phyloP scores from a whole-genome alignment of 1,284 basidiomycete genomes.

The Fomes fomentarius region DNA sequence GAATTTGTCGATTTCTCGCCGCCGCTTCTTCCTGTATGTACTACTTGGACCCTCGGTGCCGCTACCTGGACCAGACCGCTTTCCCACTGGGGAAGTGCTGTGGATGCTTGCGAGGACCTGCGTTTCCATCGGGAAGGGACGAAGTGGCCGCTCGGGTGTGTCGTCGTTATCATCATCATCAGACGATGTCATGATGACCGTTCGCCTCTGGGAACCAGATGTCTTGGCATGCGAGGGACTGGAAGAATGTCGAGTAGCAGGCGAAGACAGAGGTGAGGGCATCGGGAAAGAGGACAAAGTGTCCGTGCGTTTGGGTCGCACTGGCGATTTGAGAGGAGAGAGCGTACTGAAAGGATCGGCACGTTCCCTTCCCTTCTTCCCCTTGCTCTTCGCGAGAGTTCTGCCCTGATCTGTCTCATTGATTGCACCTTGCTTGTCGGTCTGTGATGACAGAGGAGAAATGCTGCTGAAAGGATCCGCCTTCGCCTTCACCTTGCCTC shows the following conservation, averaged over 20 bases:
- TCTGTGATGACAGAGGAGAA: slow-evolving; percentile 15
- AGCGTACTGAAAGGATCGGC: slow-evolving; percentile 4
- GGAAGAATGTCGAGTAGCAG: slow-evolving; percentile 4
- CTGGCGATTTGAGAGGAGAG: slow-evolving; percentile 15
- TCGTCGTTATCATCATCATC: slow-evolving; percentile 19
- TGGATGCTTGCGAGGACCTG: slow-evolving; percentile 43
- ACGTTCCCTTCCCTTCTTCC: slow-evolving; percentile 2
- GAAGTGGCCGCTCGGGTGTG: slow-evolving; percentile 14
- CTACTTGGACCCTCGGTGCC: slow-evolving; percentile 30
- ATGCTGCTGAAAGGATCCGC: slow-evolving; percentile 2
- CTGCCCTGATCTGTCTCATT: neutral
- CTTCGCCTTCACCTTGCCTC: neutral
- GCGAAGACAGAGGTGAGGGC: slow-evolving; percentile 22
- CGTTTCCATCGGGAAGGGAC: slow-evolving; percentile 58
- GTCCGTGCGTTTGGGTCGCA: neutral
- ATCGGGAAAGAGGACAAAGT: slow-evolving; percentile 9
- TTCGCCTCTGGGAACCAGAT: neutral
- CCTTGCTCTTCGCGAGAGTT: neutral
- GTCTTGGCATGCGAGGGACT: slow-evolving; percentile 1
- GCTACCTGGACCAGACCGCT: slow-evolving; percentile 34
- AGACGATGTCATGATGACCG: slow-evolving; percentile 13
- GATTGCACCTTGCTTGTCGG: neutral
- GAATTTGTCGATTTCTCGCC: slow-evolving; percentile 2
- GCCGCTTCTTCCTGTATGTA: slow-evolving; percentile 33
- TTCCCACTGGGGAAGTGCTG: slow-evolving; percentile 31